phyloP scores from a whole-genome alignment of 129 eudicot species.

The Smallanthus sonchifolius region DNA sequence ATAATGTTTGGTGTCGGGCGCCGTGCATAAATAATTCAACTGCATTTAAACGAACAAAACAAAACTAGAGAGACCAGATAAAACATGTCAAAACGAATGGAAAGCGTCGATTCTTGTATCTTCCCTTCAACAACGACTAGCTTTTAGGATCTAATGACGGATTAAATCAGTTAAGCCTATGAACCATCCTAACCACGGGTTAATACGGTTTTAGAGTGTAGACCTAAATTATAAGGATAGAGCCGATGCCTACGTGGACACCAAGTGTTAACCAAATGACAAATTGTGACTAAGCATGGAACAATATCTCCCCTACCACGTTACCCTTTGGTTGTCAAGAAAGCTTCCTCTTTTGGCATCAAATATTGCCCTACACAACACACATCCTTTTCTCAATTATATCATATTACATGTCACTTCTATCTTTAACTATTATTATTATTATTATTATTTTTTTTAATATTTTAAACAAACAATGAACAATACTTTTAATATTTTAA shows the following conservation, averaged over 20 bases:
- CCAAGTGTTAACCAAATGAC: not conserved
- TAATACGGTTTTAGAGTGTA: too few relatives aligned
- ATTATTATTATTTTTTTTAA: not conserved
- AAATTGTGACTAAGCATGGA: not conserved
- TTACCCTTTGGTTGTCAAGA: not conserved
- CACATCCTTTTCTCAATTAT: not conserved
- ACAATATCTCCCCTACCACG: not conserved
- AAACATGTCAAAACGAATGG: too few relatives aligned
- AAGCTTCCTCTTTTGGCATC: slow-evolving; percentile 1
- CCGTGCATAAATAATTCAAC: too few relatives aligned
- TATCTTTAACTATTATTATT: not conserved
- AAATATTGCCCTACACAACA: not conserved
- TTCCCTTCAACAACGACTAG: too few relatives aligned
- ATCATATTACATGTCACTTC: not conserved
- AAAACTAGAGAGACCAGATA: too few relatives aligned
- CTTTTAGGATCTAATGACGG: too few relatives aligned
- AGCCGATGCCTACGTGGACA: not conserved
- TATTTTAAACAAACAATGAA: too few relatives aligned
- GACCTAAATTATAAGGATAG: not conserved
- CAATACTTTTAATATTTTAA: too few relatives aligned
- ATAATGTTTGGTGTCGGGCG: too few relatives aligned
- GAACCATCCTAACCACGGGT: not conserved
- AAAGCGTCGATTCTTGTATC: too few relatives aligned
- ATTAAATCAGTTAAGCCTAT: not conserved
- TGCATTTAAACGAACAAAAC: too few relatives aligned